These are phyloP conservation scores for Quercus gilva DNA, from an alignment of 306 rosid genomes.

Conservation along the genomic window DNA sequence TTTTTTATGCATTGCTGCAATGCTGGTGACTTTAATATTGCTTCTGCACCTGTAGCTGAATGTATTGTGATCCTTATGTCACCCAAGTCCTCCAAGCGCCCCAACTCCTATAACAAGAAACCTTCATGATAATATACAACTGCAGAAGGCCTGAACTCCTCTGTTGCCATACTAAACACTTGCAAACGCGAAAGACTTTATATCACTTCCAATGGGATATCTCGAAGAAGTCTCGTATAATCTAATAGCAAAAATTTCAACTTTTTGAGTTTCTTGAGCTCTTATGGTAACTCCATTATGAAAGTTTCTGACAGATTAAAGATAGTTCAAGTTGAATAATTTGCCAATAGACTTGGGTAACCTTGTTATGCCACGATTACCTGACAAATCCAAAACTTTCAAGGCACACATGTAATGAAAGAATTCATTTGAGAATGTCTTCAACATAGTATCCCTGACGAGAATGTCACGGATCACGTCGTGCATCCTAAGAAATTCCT, in stretches of 20 bases:
- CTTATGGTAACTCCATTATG: neutral
- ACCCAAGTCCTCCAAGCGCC: too few relatives aligned
- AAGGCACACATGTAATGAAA: neutral
- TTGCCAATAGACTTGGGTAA: neutral
- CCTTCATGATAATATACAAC: too few relatives aligned
- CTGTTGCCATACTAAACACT: neutral
- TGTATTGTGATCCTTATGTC: too few relatives aligned
- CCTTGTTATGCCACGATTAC: too few relatives aligned
- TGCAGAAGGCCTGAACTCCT: too few relatives aligned
- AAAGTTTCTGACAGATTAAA: neutral
- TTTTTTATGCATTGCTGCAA: too few relatives aligned
- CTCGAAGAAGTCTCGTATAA: neutral
- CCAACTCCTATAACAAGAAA: too few relatives aligned
- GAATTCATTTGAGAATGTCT: neutral
- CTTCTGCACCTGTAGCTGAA: too few relatives aligned
- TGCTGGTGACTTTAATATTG: too few relatives aligned
- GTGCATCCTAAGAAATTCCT: neutral
- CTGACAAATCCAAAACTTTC: constrained; percentile 15
- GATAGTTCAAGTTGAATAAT: constrained; percentile 9
- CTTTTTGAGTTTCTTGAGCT: neutral
- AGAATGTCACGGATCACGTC: neutral
- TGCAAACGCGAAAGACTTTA: neutral
- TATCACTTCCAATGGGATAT: neutral
- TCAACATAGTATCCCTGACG: rapidly evolving
- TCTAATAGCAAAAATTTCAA: neutral